A percentile compares a stretch with the other conserved stretches of the same genome.
Evolutionary conservation across 306 rosid genomes (phyloP).

Genomic region (Vachellia collinsii): DNA sequence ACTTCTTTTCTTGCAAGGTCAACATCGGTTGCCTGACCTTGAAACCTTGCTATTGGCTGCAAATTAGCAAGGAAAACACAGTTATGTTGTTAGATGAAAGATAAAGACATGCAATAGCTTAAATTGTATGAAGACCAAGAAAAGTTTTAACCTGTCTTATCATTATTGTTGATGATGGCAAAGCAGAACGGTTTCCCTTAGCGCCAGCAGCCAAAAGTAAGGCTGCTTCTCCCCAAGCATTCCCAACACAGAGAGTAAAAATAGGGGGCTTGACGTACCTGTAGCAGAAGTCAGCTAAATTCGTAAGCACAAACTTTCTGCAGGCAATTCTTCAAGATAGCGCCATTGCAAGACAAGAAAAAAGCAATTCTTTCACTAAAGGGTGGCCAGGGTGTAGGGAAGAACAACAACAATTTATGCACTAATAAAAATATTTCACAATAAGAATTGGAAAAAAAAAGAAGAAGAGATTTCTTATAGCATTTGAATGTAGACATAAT

Average conservation of each 20-base stretch:
- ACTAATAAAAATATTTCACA: constrained; percentile 16
- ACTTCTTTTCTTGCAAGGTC: constrained; percentile 83
- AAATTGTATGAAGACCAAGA: constrained; percentile 15
- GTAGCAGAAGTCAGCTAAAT: constrained; percentile 34
- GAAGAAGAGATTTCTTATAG: neutral
- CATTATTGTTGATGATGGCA: constrained; percentile 96
- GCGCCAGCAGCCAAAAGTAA: constrained; percentile 97
- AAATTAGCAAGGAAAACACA: constrained; percentile 34
- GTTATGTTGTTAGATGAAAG: constrained; percentile 19
- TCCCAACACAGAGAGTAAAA: constrained; percentile 93
- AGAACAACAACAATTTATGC: constrained; percentile 17
- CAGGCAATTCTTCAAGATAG: constrained; percentile 30
- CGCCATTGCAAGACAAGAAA: constrained; percentile 31
- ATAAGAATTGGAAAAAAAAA: constrained; percentile 26
- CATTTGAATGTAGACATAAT: constrained; percentile 20
- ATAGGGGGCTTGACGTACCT: constrained; percentile 89
- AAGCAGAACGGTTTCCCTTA: constrained; percentile 92
- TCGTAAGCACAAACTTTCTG: constrained; percentile 32
- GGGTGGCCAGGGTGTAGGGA: constrained; percentile 6
- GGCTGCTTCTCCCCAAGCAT: constrained; percentile 99
- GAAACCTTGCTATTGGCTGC: constrained; percentile 94
- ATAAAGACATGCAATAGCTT: constrained; percentile 21
- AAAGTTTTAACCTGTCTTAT: constrained; percentile 73
- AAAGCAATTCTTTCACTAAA: constrained; percentile 10
- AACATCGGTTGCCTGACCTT: constrained; percentile 94